Conservation (phyloP, 192 early-diverging fungal genomes). For the Mortierella alpina region DNA sequence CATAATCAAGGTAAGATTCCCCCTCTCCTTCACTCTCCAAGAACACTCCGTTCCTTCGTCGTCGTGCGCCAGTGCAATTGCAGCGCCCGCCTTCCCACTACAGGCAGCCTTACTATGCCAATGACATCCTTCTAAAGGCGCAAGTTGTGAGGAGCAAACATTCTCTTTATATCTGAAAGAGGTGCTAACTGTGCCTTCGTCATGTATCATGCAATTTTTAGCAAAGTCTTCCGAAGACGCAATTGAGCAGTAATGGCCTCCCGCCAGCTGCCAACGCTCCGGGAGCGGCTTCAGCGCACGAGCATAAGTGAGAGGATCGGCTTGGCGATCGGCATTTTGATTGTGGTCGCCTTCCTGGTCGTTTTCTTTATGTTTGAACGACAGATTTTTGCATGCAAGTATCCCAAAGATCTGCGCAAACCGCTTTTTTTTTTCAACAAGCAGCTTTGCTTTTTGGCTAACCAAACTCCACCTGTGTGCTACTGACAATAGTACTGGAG, state of each 20-base stretch:
- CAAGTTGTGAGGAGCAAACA: too few species aligned
- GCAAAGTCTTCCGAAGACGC: neutral
- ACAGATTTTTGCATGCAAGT: constrained; percentile 40
- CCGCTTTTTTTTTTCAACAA: neutral
- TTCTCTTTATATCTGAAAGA: too few species aligned
- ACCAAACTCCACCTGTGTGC: neutral
- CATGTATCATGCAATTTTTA: neutral
- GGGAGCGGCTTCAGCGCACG: constrained; percentile 15
- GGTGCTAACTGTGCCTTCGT: neutral
- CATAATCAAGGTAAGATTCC: constrained; percentile 2
- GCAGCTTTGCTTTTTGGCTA: neutral
- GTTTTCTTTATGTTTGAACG: constrained; percentile 32
- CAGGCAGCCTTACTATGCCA: too few species aligned
- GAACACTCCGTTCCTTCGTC: neutral
- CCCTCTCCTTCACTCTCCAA: neutral
- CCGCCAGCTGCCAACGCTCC: constrained; percentile 6
- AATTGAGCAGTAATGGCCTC: constrained; percentile 1
- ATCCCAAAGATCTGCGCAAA: neutral
- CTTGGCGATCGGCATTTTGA: neutral
- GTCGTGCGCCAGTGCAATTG: too few species aligned
- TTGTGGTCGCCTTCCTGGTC: constrained; percentile 24
- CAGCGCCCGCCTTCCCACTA: neutral
- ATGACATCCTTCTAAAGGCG: too few species aligned
- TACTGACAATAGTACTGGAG: constrained; percentile 11
- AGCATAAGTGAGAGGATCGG: constrained; percentile 1